Percentiles rank a stretch among this genome's conserved stretches.
Conservation (phyloP, 768 basidiomycete genomes). For the Tremella fuciformis region DNA sequence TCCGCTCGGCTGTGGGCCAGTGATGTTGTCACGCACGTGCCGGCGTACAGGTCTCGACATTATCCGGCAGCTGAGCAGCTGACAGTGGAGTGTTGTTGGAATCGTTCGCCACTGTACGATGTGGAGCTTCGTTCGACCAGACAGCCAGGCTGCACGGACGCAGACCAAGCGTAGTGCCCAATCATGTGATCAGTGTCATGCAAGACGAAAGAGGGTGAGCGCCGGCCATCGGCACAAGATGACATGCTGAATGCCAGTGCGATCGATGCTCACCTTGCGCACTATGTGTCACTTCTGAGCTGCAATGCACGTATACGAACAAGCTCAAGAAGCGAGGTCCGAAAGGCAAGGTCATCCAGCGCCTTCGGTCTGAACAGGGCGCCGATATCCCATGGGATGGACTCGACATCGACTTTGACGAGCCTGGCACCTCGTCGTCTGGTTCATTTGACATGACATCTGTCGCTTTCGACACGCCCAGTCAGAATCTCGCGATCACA, state of each 20-base stretch:
- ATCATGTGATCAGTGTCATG: slow-evolving; percentile 11
- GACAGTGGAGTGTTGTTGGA: too few relatives aligned
- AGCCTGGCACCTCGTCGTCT: too few relatives aligned
- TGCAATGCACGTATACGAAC: slow-evolving; percentile 3
- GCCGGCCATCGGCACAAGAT: background rate
- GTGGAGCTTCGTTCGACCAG: too few relatives aligned
- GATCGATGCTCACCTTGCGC: slow-evolving; percentile 3
- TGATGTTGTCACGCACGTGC: too few relatives aligned
- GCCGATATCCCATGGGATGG: background rate
- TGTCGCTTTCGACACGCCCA: too few relatives aligned
- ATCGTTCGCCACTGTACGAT: too few relatives aligned
- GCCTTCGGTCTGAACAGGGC: background rate
- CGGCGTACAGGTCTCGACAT: too few relatives aligned
- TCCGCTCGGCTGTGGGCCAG: too few relatives aligned
- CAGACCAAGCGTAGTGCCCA: background rate
- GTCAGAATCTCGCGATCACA: background rate
- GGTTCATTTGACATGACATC: too few relatives aligned
- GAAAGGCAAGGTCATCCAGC: slow-evolving; percentile 9
- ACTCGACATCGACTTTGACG: too few relatives aligned
- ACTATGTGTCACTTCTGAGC: slow-evolving; percentile 8
- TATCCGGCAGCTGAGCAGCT: too few relatives aligned
- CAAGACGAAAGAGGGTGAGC: slow-evolving; percentile 7
- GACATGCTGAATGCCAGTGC: background rate
- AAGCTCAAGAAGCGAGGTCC: slow-evolving; percentile 9
- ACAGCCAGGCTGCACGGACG: too few relatives aligned